A percentile compares a stretch with the other conserved stretches of the same genome.
phyloP scores from a whole-genome alignment of 352 stramenopile genomes.

The Phytophthora idaei region DNA sequence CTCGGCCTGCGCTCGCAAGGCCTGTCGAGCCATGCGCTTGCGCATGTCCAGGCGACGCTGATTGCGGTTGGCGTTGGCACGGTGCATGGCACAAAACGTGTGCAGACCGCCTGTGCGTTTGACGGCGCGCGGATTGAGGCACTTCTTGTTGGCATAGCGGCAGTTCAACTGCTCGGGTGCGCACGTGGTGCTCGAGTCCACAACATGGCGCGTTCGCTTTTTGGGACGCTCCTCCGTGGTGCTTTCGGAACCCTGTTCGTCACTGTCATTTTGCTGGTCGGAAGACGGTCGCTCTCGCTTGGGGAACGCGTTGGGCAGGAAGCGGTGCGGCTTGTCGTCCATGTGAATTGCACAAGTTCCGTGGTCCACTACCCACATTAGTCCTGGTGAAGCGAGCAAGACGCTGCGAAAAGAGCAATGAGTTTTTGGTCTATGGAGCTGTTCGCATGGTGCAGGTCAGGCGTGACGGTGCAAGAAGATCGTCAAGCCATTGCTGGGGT shows the following conservation, averaged over 20 bases:
- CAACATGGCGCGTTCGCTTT: conserved; percentile 30
- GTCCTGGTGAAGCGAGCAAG: conserved; percentile 8
- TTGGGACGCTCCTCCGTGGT: conserved; percentile 13
- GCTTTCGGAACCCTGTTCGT: conserved; percentile 2
- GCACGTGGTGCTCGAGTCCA: conserved; percentile 41
- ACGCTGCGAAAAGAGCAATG: conserved; percentile 42
- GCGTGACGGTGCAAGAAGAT: conserved; percentile 26
- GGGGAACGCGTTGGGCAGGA: conserved; percentile 5
- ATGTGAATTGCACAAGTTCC: conserved; percentile 42
- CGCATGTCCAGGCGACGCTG: conserved; percentile 66
- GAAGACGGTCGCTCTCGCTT: conserved; percentile 6
- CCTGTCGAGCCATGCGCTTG: conserved; percentile 51
- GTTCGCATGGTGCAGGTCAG: conserved; percentile 24
- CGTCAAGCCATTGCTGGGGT: conserved; percentile 20
- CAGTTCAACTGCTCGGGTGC: conserved; percentile 51
- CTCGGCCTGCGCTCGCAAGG: conserved; percentile 10
- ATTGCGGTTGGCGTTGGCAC: conserved; percentile 71
- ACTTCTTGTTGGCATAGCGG: conserved; percentile 74
- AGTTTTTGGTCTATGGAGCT: conserved; percentile 23
- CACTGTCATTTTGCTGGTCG: conserved; percentile 18
- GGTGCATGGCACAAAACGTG: conserved; percentile 69
- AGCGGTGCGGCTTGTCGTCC: conserved; percentile 34
- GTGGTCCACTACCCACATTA: conserved; percentile 39
- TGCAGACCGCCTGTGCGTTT: conserved; percentile 67
- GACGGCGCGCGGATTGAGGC: conserved; percentile 48